Evolutionary conservation across 805 yeast genomes (phyloP).

Genomic region (Schwanniomyces polymorphus): DNA sequence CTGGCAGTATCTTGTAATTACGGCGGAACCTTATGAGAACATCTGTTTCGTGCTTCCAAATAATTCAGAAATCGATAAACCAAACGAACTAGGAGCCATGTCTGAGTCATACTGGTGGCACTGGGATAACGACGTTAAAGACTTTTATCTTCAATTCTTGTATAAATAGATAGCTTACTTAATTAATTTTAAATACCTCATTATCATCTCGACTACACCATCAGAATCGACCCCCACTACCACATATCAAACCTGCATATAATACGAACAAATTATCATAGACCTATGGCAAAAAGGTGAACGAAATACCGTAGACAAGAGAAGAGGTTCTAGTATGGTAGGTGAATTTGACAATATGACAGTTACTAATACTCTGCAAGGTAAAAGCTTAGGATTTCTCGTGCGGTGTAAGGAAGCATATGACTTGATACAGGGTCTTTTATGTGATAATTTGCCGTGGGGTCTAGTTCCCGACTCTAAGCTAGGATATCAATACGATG

Average conservation of each 20-base stretch:
- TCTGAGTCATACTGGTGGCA: slow-evolving; percentile 55
- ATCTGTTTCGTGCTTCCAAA: slow-evolving; percentile 74
- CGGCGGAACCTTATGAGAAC: slow-evolving; percentile 91
- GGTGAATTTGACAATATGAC: neutral
- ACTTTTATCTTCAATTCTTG: slow-evolving; percentile 70
- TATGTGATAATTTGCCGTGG: slow-evolving; percentile 28
- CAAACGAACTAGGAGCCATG: slow-evolving; percentile 21
- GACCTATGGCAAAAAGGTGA: slow-evolving; percentile 1
- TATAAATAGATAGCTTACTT: slow-evolving; percentile 28
- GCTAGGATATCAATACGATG: slow-evolving; percentile 18
- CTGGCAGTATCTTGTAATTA: slow-evolving; percentile 71
- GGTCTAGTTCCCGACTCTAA: slow-evolving; percentile 16
- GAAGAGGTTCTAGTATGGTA: neutral
- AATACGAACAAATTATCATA: neutral
- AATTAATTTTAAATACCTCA: neutral
- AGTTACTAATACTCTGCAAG: neutral
- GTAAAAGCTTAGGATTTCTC: slow-evolving; percentile 7
- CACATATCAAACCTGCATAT: neutral
- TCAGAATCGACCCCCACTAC: neutral
- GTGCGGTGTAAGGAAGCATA: slow-evolving; percentile 31
- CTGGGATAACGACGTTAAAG: slow-evolving; percentile 71
- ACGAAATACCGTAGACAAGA: neutral
- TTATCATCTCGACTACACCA: neutral
- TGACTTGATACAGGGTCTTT: slow-evolving; percentile 27
- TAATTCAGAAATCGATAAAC: slow-evolving; percentile 48